Conservation (phyloP, 805 yeast genomes). For the Kazachstania bromeliacearum region DNA sequence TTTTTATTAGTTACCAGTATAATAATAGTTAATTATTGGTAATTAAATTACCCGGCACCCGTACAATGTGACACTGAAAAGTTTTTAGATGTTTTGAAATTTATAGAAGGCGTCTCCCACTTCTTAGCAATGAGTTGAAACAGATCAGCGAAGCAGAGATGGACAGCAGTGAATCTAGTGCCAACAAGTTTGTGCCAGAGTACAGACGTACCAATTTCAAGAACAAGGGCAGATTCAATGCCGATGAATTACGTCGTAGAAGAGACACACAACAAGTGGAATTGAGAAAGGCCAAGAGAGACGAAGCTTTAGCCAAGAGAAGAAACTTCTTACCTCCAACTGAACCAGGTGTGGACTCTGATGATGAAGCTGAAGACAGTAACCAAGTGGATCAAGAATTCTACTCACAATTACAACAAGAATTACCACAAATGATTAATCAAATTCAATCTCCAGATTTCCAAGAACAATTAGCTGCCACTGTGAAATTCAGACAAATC, state of each 20-base stretch:
- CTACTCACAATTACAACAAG: constrained; percentile 45
- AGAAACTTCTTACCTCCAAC: constrained; percentile 55
- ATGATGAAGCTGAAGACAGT: constrained; percentile 40
- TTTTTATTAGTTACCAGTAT: no score
- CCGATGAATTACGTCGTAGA: constrained; percentile 95
- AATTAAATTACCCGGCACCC: no score
- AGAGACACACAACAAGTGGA: constrained; percentile 97
- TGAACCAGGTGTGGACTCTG: constrained; percentile 43
- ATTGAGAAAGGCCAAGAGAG: constrained; percentile 91
- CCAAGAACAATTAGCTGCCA: constrained; percentile 77
- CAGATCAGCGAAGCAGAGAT: constrained; percentile 28
- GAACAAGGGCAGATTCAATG: constrained; percentile 86
- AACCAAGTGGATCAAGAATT: constrained; percentile 35
- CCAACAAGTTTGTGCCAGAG: constrained; percentile 87
- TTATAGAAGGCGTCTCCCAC: no score
- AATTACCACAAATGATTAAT: constrained; percentile 78
- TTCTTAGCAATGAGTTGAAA: no score
- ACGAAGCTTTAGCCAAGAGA: constrained; percentile 88
- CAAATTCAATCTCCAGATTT: constrained; percentile 66
- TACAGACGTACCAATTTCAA: constrained; percentile 95
- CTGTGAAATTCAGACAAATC: constrained; percentile 87
- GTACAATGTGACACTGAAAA: no score
- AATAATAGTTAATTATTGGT: no score
- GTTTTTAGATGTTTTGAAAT: no score
- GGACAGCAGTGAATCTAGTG: constrained; percentile 52